Conservation (phyloP, 345 rosid species). For the Eucalyptus albens region DNA sequence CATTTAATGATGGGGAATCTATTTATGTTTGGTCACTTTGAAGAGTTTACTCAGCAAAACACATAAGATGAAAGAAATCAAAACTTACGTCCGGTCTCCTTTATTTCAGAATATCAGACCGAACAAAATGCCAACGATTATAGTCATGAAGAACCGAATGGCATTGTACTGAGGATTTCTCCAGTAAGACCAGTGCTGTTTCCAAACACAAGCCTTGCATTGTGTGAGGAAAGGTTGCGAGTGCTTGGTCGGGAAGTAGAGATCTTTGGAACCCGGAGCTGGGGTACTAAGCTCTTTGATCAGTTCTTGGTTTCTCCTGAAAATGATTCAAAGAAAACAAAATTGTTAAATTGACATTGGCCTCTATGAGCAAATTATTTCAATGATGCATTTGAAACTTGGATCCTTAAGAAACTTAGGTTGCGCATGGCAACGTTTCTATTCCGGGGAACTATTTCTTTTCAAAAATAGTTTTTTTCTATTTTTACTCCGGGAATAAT, state of each 20-base stretch:
- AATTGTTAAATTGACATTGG: neutral
- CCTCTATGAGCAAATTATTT: neutral
- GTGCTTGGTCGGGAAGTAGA: neutral
- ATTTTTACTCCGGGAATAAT: no score
- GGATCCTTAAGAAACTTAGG: neutral
- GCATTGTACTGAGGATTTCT: constrained; percentile 61
- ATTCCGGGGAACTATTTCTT: no score
- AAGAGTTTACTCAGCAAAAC: neutral
- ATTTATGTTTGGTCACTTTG: neutral
- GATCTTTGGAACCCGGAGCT: neutral
- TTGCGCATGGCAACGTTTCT: no score
- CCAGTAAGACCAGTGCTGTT: constrained; percentile 57
- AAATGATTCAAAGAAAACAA: neutral
- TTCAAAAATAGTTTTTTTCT: no score
- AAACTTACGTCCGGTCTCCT: neutral
- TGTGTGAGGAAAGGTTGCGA: constrained; percentile 7
- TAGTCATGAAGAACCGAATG: constrained; percentile 12
- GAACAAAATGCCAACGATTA: neutral
- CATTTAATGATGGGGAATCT: neutral
- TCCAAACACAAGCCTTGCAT: constrained; percentile 61
- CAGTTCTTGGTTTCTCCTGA: neutral
- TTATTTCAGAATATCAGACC: neutral
- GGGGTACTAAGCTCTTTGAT: neutral
- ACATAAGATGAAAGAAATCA: neutral
- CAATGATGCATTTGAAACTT: neutral